Conservation (phyloP, 2,329 filamentous ascomycete genomes). For the Penicillium aurantiogriseum region DNA sequence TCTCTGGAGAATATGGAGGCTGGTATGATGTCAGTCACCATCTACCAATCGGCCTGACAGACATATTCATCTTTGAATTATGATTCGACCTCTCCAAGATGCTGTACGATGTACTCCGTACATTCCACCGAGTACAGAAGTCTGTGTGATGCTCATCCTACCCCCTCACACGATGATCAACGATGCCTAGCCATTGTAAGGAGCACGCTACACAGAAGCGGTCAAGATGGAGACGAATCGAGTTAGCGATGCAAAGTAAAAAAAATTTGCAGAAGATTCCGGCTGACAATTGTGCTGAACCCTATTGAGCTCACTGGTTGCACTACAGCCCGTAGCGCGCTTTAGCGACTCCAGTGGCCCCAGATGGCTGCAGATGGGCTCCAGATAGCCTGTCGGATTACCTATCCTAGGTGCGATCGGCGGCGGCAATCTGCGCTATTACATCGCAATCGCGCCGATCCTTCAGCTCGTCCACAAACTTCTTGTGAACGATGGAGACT, state of each 20-base stretch:
- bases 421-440: slow-evolving; percentile 26
- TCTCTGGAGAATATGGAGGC: not conserved
- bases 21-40: not conserved
- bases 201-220: slow-evolving; percentile 3
- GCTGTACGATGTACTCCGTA: not conserved
- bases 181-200: not conserved
- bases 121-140: not conserved
- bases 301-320: slow-evolving; percentile 21
- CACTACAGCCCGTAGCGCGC: slow-evolving; percentile 23
- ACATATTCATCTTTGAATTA: not conserved
- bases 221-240: slow-evolving; percentile 11
- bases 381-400: slow-evolving; percentile 12
- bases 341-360: slow-evolving; percentile 7
- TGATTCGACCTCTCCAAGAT: not conserved
- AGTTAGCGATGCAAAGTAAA: not conserved
- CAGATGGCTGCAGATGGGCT: slow-evolving; percentile 18
- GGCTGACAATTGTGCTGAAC: slow-evolving; percentile 24
- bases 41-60: not conserved
- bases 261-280: slow-evolving; percentile 12
- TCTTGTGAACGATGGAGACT: slow-evolving; percentile 24
- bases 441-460: slow-evolving; percentile 27
- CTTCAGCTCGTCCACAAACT: slow-evolving; percentile 18
- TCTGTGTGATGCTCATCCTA: not conserved
- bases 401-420: slow-evolving; percentile 20
- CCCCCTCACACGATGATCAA: not conserved